Evolutionary conservation across 2,329 filamentous ascomycete genomes (phyloP), one percentile per base, ranked within the genome.

Genomic region (Curvularia spicifera): DNA sequence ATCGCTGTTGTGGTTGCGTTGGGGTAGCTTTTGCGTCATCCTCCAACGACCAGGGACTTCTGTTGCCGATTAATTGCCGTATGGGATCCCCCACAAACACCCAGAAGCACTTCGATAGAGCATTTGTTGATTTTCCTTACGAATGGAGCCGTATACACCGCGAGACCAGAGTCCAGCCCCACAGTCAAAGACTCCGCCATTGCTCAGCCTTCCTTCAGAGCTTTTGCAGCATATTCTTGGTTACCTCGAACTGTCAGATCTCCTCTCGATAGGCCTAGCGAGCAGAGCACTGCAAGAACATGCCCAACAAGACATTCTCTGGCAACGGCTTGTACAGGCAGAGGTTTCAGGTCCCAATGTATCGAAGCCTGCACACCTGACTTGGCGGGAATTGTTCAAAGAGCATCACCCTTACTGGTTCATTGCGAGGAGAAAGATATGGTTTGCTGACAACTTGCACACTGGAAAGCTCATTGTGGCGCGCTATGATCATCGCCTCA

Each of bases 371-470:
- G 82, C 81, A 6, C 88, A 89, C 6, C 88, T 78, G 2, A 87
- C 82, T 24, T 97, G 88, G 76, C 86, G 85, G 56, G 83, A 89
- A 26, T 84, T 97, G 2, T 97, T 90, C 73, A 79, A 84, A 42
- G 83, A 87, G 20, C 90, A 95, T 72, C 85, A 95, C 63, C 89
- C 89, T 0, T 87, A 89, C 68, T 97, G 93, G 93, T 97, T 96
- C 70, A 81, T 97, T 1, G 83, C 91, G 0, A 87, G 85, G 51
- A 82, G 91, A 72, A 93, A 91, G 76, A 81, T 97, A 63, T 97
- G 93, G 93, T 94, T 97, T 71, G 85, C 87, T 58, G 91, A 97
- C 75, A 83, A 82, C 2, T 84, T 88, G 29, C 83, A 91, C 47
- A 88, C 85, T 1, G 93, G 93, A 0, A 90, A 89, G 71, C 76